Conservation (phyloP, 306 rosid species). For the Fagus sylvatica region DNA sequence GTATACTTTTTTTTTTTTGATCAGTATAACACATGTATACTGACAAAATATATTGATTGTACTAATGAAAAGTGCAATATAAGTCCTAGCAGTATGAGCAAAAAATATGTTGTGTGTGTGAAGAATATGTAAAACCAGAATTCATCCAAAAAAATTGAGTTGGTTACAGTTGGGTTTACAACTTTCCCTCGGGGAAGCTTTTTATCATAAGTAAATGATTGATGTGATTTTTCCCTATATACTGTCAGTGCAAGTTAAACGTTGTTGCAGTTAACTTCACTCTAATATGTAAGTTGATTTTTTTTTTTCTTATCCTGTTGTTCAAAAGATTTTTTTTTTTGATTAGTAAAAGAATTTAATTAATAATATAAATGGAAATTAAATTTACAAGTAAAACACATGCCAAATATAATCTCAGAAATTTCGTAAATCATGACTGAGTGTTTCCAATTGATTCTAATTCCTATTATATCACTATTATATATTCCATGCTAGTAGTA, state of each 20-base stretch:
- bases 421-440: neutral
- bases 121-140: neutral
- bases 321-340: neutral
- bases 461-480: neutral
- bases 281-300: neutral
- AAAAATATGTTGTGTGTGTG: neutral
- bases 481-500: neutral
- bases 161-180: neutral
- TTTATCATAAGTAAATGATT: neutral
- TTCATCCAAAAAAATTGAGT: neutral
- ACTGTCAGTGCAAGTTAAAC: neutral
- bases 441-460: neutral
- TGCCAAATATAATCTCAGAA: neutral
- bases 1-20: too few relatives aligned
- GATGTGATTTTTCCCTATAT: neutral
- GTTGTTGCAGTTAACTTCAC: neutral
- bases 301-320: neutral
- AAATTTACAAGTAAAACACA: neutral
- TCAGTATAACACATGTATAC: neutral
- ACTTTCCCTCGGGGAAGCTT: neutral
- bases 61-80: neutral
- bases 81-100: neutral
- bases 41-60: neutral
- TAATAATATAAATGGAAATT: neutral
- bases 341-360: too few relatives aligned